These are phyloP conservation scores for Triticum dicoccoides DNA, from an alignment of 176 grass and related monocot species.

Conservation along the genomic window DNA sequence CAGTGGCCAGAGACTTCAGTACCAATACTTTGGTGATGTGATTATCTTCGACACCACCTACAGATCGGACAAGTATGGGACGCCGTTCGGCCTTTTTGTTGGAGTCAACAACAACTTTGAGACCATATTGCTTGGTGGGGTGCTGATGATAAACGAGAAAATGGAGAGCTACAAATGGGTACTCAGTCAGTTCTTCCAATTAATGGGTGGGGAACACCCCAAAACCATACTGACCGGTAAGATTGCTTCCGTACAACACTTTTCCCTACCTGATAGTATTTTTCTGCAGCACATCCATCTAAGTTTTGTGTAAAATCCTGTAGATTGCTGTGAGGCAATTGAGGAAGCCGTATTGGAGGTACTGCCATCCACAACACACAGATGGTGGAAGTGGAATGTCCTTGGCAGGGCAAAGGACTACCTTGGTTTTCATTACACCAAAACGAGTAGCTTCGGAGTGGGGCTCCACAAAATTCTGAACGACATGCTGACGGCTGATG, in stretches of 20 bases:
- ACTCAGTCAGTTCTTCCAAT: not conserved
- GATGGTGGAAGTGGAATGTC: conserved; percentile 3
- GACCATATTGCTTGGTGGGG: conserved; percentile 3
- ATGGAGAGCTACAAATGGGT: not conserved
- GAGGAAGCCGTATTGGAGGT: not conserved
- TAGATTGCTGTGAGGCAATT: not conserved
- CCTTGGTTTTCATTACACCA: not conserved
- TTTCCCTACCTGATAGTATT: not conserved
- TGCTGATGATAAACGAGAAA: not conserved
- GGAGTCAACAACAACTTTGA: not conserved
- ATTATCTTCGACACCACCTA: conserved; percentile 11
- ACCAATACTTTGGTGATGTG: not conserved
- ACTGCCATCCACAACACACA: not conserved
- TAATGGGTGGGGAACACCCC: not conserved
- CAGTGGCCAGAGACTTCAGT: not conserved
- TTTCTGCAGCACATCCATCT: not conserved
- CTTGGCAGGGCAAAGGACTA: not conserved
- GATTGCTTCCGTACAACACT: not conserved
- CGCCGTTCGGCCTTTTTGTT: not conserved
- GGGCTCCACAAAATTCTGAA: not conserved
- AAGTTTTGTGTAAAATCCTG: not conserved
- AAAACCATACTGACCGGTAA: not conserved
- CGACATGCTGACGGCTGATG: not conserved
- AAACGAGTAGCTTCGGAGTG: not conserved
- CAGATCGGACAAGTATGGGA: not conserved